phyloP scores from a whole-genome alignment of 306 rosid genomes.

The Lathyrus sativus region DNA sequence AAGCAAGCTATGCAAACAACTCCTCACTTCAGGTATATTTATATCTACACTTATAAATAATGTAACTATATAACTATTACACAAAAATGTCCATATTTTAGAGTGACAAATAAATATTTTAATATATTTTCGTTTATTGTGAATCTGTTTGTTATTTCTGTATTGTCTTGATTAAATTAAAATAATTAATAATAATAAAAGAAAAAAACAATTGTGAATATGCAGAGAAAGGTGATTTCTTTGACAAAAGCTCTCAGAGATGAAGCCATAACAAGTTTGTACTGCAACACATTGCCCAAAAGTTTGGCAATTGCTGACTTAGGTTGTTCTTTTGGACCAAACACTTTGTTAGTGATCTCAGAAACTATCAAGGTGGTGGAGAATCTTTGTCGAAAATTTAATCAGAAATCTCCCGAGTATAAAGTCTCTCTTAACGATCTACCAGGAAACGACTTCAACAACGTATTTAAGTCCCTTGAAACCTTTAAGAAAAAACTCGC shows the following conservation, averaged over 20 bases:
- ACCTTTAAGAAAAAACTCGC: background rate
- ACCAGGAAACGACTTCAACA: background rate
- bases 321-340: background rate
- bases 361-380: background rate
- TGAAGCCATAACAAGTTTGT: background rate
- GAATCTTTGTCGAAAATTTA: background rate
- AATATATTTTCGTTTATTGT: too few relatives aligned
- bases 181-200: too few relatives aligned
- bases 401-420: background rate
- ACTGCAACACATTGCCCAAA: background rate
- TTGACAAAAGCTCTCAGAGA: background rate
- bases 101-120: too few relatives aligned
- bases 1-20: conserved; percentile 44
- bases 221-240: background rate
- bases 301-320: background rate
- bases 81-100: too few relatives aligned
- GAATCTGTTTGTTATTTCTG: too few relatives aligned
- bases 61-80: too few relatives aligned
- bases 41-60: too few relatives aligned
- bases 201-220: too few relatives aligned
- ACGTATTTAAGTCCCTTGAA: background rate
- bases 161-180: too few relatives aligned
- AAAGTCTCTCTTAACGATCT: background rate
- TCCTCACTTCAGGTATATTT: conserved; percentile 42
- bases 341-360: background rate